Conservation (phyloP, 148 eudicot species). For the Rhododendron griersonianum region DNA sequence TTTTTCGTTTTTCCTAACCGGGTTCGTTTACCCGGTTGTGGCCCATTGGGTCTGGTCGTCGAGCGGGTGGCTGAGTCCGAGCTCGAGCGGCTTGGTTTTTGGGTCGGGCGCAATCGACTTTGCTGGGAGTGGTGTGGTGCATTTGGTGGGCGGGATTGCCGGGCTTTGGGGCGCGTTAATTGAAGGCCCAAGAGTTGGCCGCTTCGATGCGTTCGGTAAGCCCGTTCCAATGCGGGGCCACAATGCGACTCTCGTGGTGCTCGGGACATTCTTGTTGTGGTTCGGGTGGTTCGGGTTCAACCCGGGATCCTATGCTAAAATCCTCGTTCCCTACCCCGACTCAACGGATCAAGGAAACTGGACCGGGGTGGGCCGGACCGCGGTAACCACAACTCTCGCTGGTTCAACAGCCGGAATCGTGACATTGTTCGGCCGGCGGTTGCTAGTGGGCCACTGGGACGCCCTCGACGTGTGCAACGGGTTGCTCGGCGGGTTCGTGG, state of each 20-base stretch:
- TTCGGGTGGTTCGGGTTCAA: conserved; percentile 82
- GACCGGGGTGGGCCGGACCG: conserved; percentile 60
- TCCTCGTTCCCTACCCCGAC: conserved; percentile 40
- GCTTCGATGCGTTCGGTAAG: conserved; percentile 61
- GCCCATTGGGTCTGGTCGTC: conserved; percentile 81
- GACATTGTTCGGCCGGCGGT: conserved; percentile 43
- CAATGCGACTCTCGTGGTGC: conserved; percentile 60
- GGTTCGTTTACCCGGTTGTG: conserved; percentile 76
- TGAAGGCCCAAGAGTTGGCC: conserved; percentile 72
- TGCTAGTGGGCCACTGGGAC: conserved; percentile 70
- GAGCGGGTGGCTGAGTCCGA: conserved; percentile 57
- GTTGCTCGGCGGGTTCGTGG: conserved; percentile 60
- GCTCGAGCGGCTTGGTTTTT: conserved; percentile 29
- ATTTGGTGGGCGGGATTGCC: conserved; percentile 63
- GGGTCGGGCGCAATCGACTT: conserved; percentile 69
- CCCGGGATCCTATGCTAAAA: conserved; percentile 53
- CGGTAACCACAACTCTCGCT: conserved; percentile 58
- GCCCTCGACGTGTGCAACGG: conserved; percentile 65
- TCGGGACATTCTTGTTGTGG: conserved; percentile 66
- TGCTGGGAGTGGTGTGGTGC: conserved; percentile 71
- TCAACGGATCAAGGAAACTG: conserved; percentile 44
- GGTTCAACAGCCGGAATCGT: conserved; percentile 55
- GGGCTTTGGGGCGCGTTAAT: conserved; percentile 62
- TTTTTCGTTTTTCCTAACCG: conserved; percentile 54
- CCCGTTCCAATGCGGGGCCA: conserved; percentile 59